Conservation (phyloP, 257 asterid species). For the Phtheirospermum japonicum region DNA sequence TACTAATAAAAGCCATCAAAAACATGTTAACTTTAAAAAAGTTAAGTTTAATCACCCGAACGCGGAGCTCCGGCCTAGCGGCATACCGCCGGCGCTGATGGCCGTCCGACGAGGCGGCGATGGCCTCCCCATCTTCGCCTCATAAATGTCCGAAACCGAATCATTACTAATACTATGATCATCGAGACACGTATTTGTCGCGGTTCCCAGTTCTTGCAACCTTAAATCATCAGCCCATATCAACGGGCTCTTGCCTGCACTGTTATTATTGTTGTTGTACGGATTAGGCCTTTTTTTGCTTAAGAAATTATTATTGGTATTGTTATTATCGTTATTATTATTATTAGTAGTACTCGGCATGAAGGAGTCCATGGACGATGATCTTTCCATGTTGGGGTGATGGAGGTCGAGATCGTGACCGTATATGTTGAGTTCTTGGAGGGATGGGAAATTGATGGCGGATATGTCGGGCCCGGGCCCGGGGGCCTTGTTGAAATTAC, state of each 20-base stretch:
- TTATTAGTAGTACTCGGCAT: slow-evolving; percentile 6
- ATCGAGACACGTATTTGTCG: slow-evolving; percentile 33
- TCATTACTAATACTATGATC: slow-evolving; percentile 46
- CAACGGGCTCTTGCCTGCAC: slow-evolving; percentile 47
- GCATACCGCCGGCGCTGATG: slow-evolving; percentile 42
- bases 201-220: slow-evolving; percentile 54
- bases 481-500: slow-evolving; percentile 51
- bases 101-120: slow-evolving; percentile 47
- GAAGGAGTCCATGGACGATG: slow-evolving; percentile 47
- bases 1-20: slow-evolving; percentile 13
- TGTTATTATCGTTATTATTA: slow-evolving; percentile 21
- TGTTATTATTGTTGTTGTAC: slow-evolving; percentile 21
- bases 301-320: slow-evolving; percentile 26
- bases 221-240: slow-evolving; percentile 75
- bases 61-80: slow-evolving; percentile 52
- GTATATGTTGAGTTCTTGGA: slow-evolving; percentile 85
- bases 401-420: slow-evolving; percentile 51
- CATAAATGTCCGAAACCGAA: slow-evolving; percentile 50
- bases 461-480: slow-evolving; percentile 40
- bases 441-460: slow-evolving; percentile 53
- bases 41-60: slow-evolving; percentile 38
- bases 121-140: slow-evolving; percentile 49
- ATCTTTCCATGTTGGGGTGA: slow-evolving; percentile 42
- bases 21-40: neutral
- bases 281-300: slow-evolving; percentile 64